Base-by-base conservation (phyloP, 2,329 filamentous ascomycete species). In the Emmonsiellopsis sp. region DNA sequence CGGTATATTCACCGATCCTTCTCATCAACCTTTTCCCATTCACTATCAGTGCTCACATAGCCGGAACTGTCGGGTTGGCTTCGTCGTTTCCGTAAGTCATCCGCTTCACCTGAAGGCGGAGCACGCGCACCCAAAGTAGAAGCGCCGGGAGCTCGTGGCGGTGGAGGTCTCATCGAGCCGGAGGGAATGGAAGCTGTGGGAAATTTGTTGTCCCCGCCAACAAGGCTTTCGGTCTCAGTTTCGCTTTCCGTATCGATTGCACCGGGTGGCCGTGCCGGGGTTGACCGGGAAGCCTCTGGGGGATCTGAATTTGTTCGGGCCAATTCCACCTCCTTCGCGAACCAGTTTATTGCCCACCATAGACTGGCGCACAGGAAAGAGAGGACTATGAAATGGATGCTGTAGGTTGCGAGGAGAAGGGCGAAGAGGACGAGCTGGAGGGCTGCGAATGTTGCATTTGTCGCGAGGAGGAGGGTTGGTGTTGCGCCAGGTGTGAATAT, bases 271-370 rank as follows among this genome's bases (percentile, higher is more conserved):
- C n/a, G 52, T 15, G 47, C 46, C 34, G 26, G 26, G 2, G 49
- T 15, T 4, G 50, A 7, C 26, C 38, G 40, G 26, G 11, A 16
- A 38, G 31, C 20, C 34, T 15, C 38, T 8, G 51, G 15, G 46
- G 51, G 31, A n/a, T 51, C 49, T 7, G 41, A 47, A 31, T 40
- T 50, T 37, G 40, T 41, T 41, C 43, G 50, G 7, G 56, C 58
- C 5, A 60, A 55, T 20, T 50, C 58, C 56, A 31, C 51, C 53
- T 50, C 58, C 60, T 35, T 60, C 41, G 53, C 52, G 66, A 98
- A 97, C 93, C 93, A 98, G 79, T 97, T 97, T 73, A 97, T 91
- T 54, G 87, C 83, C 76, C 82, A 90, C 93, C 93, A 98, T 37
- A 97, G 78, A 4, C 87, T 87, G 34, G 75, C 91, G 58, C 83